Evolutionary conservation across 495 filamentous ascomycete species (phyloP), one percentile per base, ranked within the genome.

Genomic region (Jackrogersella minutella): DNA sequence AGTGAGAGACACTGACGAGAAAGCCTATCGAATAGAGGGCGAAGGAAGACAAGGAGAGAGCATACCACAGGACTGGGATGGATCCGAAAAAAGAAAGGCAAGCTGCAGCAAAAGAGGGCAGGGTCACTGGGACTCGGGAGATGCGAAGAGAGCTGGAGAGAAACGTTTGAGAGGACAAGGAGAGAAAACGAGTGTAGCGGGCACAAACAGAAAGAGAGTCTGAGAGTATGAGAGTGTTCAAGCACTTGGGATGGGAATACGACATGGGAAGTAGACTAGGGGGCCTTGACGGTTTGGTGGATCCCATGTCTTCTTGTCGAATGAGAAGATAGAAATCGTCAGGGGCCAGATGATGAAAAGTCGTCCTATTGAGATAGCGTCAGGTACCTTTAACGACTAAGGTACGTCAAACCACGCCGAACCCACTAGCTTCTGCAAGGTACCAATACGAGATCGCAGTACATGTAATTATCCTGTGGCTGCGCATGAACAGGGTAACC

Each of bases 391-490:
- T 9, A 60, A 55, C 66, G 50, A 50, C 55, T 22, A 51, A 30
- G 50, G 55, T 69, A 69, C 61, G 66, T 53, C 61, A 39, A 11
- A 52, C 11, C 39, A 22, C 47, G 33, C 55, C 21, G 22, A 44
- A 33, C n/a, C 8, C 17, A 31, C 50, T 52, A 51, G 34, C 44
- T 56, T 61, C 56, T 52, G 44, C 33, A 60, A 62, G 44, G 61
- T 69, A 69, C 61, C 44, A 26, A 40, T 26, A 39, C 46, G 50
- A 46, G 44, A 46, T 9, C 14, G 22, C 13, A 36, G 61, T 69
- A 69, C 61, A 61, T 69, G 56, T 31, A 62, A 65, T 65, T 61
- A 69, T 60, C 66, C 43, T 69, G 56, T 21, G 66, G 66, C 66
- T 69, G 66, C 55, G 66, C 51, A 64, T 61, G 43, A 57, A 69